Evolutionary conservation across 257 asterid genomes (phyloP).

Genomic region (Fraxinus cuspidata): DNA sequence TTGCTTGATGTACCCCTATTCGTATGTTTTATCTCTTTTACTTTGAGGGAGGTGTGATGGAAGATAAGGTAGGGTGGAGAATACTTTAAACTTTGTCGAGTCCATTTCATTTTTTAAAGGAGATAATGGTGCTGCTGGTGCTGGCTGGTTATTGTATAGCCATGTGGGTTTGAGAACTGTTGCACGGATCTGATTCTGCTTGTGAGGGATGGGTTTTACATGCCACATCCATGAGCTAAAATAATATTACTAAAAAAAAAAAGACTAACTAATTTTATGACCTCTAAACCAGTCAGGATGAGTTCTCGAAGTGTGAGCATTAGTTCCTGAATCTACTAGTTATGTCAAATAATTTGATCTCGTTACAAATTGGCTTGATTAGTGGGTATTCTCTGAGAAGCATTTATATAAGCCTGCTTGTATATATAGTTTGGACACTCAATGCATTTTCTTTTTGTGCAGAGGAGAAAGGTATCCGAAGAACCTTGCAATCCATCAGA

Average conservation of each 20-base stretch:
- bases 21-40: too few species aligned
- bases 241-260: too few species aligned
- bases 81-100: not conserved
- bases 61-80: not conserved
- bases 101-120: not conserved
- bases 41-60: not conserved
- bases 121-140: not conserved
- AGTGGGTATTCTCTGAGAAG: not conserved
- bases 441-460: conserved; percentile 27
- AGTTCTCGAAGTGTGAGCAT: not conserved
- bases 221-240: not conserved
- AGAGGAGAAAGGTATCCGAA: conserved; percentile 52
- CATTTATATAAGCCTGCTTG: not conserved
- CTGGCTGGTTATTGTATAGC: not conserved
- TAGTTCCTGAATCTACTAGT: not conserved
- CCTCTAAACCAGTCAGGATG: not conserved
- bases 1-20: too few species aligned
- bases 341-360: not conserved
- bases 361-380: not conserved
- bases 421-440: not conserved
- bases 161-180: not conserved
- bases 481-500: conserved; percentile 46
- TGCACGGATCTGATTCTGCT: not conserved
- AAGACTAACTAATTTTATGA: not conserved
- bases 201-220: not conserved